Percentiles rank a stretch among this genome's conserved stretches.
phyloP scores from a whole-genome alignment of 805 yeast genomes.

The Metschnikowia orientalis region DNA sequence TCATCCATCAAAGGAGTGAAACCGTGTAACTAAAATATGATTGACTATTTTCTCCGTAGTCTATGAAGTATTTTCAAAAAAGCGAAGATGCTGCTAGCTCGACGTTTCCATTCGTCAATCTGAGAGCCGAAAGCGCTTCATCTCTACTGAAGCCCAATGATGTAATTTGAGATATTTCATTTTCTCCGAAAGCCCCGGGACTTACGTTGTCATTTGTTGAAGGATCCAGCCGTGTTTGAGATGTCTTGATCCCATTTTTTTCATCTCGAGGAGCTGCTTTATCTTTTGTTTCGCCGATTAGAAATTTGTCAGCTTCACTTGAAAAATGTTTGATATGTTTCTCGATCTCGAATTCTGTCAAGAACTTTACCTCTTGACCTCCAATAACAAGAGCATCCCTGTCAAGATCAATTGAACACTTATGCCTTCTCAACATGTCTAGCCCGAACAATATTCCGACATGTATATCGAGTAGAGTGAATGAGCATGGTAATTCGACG shows the following conservation, averaged over 20 bases:
- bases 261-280: neutral
- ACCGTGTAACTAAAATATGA: neutral
- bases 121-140: slow-evolving; percentile 63
- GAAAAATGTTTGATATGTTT: slow-evolving; percentile 13
- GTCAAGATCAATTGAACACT: slow-evolving; percentile 72
- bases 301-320: slow-evolving; percentile 2
- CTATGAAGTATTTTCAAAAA: slow-evolving; percentile 40
- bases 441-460: slow-evolving; percentile 81
- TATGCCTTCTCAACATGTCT: slow-evolving; percentile 86
- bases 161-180: slow-evolving; percentile 38
- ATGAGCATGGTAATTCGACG: slow-evolving; percentile 39
- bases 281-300: neutral
- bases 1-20: neutral
- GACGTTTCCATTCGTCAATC: slow-evolving; percentile 66
- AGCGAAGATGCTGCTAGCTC: slow-evolving; percentile 83
- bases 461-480: slow-evolving; percentile 52
- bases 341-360: slow-evolving; percentile 68
- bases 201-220: slow-evolving; percentile 1
- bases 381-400: slow-evolving; percentile 64
- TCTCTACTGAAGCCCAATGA: slow-evolving; percentile 66
- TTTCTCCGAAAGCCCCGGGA: slow-evolving; percentile 19
- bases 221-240: too few species aligned
- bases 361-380: slow-evolving; percentile 66
- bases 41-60: neutral
- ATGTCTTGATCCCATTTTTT: neutral